These are phyloP conservation scores for Vachellia pachyceras DNA, from an alignment of 306 rosid genomes.

Conservation along the genomic window DNA sequence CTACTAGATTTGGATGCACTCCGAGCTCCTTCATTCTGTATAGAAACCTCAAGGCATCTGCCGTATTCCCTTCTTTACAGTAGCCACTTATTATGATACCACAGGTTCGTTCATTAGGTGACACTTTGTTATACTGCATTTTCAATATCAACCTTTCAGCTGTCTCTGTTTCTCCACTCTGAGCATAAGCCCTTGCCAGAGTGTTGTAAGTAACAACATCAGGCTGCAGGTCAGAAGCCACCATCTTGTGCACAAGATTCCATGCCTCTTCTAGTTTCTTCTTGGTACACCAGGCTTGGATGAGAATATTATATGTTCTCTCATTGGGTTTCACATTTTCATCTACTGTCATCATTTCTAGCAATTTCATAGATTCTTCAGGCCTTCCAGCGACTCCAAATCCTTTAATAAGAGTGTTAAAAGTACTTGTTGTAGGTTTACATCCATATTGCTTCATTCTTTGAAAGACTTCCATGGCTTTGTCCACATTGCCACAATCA, in stretches of 20 bases:
- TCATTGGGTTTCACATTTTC: constrained; percentile 73
- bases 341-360: constrained; percentile 67
- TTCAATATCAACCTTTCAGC: constrained; percentile 77
- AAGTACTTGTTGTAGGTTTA: constrained; percentile 87
- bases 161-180: constrained; percentile 67
- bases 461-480: constrained; percentile 72
- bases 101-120: constrained; percentile 89
- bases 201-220: constrained; percentile 93
- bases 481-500: constrained; percentile 73
- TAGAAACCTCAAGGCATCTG: constrained; percentile 81
- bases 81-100: constrained; percentile 83
- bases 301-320: constrained; percentile 85
- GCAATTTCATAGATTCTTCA: constrained; percentile 68
- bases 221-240: constrained; percentile 73
- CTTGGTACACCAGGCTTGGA: constrained; percentile 85
- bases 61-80: constrained; percentile 86
- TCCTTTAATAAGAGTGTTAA: constrained; percentile 91
- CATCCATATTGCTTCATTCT: constrained; percentile 83
- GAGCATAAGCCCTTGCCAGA: constrained; percentile 84
- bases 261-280: constrained; percentile 74
- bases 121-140: constrained; percentile 65
- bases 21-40: constrained; percentile 80
- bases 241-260: constrained; percentile 74
- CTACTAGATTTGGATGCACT: constrained; percentile 76
- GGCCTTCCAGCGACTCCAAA: constrained; percentile 79